Conservation (phyloP, 2,329 filamentous ascomycete species). For the Aspergillus sp. region DNA sequence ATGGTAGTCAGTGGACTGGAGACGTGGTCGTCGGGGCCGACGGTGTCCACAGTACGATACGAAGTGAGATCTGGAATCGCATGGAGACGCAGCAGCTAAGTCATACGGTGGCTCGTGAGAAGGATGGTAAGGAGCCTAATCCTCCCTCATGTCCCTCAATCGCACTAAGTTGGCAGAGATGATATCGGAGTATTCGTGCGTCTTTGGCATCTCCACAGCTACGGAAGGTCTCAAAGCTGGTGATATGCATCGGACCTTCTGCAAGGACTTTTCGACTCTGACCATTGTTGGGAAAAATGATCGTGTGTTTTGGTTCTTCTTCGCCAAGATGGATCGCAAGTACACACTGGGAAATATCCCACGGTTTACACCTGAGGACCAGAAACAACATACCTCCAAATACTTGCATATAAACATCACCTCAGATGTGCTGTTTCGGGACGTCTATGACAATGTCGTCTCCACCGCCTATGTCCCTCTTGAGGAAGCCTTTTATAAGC, state of each 20-base stretch:
- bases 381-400: neutral
- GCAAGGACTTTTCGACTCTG: conserved; percentile 14
- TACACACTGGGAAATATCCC: conserved; percentile 10
- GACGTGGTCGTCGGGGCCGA: conserved; percentile 44
- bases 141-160: neutral
- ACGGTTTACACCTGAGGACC: conserved; percentile 9
- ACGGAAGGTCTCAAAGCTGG: conserved; percentile 8
- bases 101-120: neutral
- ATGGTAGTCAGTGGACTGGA: conserved; percentile 33
- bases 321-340: conserved; percentile 17
- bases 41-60: conserved; percentile 40
- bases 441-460: neutral
- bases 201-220: conserved; percentile 25
- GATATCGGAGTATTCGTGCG: conserved; percentile 23
- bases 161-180: neutral
- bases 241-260: conserved; percentile 11
- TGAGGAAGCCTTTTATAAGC: conserved; percentile 18
- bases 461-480: conserved; percentile 11
- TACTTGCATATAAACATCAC: neutral
- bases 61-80: conserved; percentile 28
- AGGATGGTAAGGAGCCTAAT: neutral
- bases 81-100: conserved; percentile 1
- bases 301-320: conserved; percentile 23
- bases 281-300: conserved; percentile 16
- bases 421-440: neutral